These are phyloP conservation scores for Spatholobus suberectus DNA, from an alignment of 306 rosid genomes.

Conservation along the genomic window DNA sequence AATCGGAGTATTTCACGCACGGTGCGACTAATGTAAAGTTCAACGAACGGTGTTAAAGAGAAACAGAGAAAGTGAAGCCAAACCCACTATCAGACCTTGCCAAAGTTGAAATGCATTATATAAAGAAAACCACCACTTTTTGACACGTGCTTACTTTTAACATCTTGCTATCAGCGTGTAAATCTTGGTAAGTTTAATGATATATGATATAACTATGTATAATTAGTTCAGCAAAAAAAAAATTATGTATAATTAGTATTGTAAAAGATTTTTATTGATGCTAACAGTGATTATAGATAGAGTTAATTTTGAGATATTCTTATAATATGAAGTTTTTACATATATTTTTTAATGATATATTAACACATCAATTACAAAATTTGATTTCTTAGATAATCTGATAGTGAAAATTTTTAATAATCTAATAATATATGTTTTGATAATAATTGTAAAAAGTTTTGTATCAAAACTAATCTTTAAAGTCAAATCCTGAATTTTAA, in stretches of 20 bases:
- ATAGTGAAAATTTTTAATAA: not conserved
- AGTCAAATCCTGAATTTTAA: not conserved
- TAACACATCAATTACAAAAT: not conserved
- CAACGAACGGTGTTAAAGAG: not conserved
- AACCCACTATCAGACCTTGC: not conserved
- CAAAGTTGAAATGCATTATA: not conserved
- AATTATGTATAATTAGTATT: too few species aligned
- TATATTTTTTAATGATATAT: not conserved
- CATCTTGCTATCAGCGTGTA: not conserved
- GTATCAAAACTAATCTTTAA: not conserved
- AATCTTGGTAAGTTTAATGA: not conserved
- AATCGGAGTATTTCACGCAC: too few species aligned
- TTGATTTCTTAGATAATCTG: too few species aligned
- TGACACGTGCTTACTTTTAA: too few species aligned
- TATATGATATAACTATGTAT: not conserved
- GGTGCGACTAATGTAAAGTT: too few species aligned
- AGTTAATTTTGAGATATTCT: too few species aligned
- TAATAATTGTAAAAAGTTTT: not conserved
- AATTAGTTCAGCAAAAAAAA: too few species aligned
- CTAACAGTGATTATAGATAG: not conserved
- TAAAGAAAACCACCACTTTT: not conserved
- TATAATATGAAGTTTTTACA: too few species aligned
- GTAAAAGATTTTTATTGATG: not conserved
- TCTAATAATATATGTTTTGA: not conserved
- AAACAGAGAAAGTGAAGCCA: not conserved